phyloP scores from a whole-genome alignment of 2,329 filamentous ascomycete species.

The Ascochyta fabae region DNA sequence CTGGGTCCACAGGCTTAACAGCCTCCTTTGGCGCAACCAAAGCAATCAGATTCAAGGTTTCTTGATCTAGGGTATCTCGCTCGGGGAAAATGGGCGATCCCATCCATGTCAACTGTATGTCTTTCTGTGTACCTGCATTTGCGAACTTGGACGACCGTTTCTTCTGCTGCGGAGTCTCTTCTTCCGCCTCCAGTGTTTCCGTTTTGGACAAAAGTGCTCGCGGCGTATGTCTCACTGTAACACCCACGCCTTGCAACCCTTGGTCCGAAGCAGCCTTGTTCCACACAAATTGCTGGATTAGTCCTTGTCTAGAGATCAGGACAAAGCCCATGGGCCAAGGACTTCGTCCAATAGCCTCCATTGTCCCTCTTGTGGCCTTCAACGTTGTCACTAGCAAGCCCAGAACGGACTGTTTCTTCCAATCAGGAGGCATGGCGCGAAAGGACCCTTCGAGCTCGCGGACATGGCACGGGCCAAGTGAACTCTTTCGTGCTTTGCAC shows the following conservation, averaged over 20 bases:
- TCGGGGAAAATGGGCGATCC: constrained; percentile 44
- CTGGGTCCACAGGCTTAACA: too few species aligned
- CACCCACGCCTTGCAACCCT: constrained; percentile 64
- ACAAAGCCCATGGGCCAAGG: constrained; percentile 75
- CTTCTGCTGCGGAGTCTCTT: constrained; percentile 5
- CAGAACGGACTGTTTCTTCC: constrained; percentile 68
- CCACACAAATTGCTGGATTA: constrained; percentile 73
- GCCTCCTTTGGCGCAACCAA: neutral
- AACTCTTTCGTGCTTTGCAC: constrained; percentile 68
- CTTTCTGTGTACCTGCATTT: constrained; percentile 34
- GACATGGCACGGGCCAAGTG: constrained; percentile 63
- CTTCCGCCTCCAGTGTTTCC: constrained; percentile 15
- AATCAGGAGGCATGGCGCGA: constrained; percentile 73
- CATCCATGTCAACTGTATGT: constrained; percentile 49
- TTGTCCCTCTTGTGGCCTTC: constrained; percentile 78
- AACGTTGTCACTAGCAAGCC: constrained; percentile 73
- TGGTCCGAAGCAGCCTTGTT: constrained; percentile 68
- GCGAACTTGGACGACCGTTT: constrained; percentile 17
- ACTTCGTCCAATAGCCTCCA: constrained; percentile 72
- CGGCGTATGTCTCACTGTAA: constrained; percentile 42
- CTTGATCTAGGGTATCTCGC: constrained; percentile 28
- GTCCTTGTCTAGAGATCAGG: constrained; percentile 64
- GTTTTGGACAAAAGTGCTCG: constrained; percentile 16
- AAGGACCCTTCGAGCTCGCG: constrained; percentile 85
- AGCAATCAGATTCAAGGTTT: constrained; percentile 29